Conservation (phyloP, 2,329 filamentous ascomycete species). For the Aureobasidium vineae region DNA sequence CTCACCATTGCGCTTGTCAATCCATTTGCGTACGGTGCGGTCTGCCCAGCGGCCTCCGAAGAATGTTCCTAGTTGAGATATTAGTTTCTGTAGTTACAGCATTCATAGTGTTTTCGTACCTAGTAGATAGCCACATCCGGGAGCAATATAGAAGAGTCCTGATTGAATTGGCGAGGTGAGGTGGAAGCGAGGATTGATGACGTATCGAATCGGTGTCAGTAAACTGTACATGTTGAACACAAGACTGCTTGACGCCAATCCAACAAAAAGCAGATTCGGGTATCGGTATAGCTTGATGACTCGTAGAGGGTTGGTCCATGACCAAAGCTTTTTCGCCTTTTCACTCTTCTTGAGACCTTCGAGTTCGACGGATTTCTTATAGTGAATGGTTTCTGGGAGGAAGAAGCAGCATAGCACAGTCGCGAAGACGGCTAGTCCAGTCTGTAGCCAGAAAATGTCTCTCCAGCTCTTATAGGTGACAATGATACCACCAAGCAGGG, state of each 20-base stretch:
- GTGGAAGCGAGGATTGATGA: constrained; percentile 71
- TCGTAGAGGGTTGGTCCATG: constrained; percentile 65
- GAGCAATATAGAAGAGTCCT: constrained; percentile 72
- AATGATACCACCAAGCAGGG: constrained; percentile 72
- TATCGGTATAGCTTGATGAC: constrained; percentile 64
- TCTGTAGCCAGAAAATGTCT: constrained; percentile 75
- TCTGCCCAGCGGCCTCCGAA: constrained; percentile 72
- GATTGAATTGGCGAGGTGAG: constrained; percentile 64
- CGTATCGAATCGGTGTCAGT: constrained; percentile 66
- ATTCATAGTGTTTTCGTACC: background rate
- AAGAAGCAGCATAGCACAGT: constrained; percentile 62
- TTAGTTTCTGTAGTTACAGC: constrained; percentile 32
- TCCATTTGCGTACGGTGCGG: constrained; percentile 63
- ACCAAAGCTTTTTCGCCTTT: constrained; percentile 56
- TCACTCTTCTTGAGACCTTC: constrained; percentile 51
- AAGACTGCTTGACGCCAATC: constrained; percentile 59
- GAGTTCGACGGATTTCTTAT: constrained; percentile 62
- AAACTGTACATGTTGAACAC: constrained; percentile 76
- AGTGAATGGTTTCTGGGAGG: constrained; percentile 70
- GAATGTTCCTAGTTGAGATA: constrained; percentile 55
- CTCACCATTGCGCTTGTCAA: constrained; percentile 55
- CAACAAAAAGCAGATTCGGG: constrained; percentile 64
- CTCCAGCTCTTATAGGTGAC: constrained; percentile 72
- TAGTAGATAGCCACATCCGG: constrained; percentile 64
- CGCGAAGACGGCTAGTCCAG: constrained; percentile 62